Conservation (phyloP, 129 eudicot species). For the Erigeron canadensis region DNA sequence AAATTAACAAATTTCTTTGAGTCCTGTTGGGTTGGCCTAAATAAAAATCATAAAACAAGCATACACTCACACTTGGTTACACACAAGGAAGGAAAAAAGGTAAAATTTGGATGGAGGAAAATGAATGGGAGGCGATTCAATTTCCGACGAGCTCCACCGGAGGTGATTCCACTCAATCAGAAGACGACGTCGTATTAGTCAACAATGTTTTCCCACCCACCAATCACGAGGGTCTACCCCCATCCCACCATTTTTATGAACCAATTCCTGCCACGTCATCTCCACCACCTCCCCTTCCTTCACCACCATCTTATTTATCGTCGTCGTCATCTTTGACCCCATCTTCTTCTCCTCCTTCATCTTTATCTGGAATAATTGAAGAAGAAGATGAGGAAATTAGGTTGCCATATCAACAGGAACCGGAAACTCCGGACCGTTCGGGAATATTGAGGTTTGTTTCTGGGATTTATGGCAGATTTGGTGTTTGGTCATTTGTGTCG, state of each 20-base stretch:
- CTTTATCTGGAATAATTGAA: not conserved
- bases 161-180: not conserved
- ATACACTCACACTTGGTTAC: not conserved
- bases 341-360: not conserved
- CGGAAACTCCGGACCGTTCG: not conserved
- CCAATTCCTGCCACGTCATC: not conserved
- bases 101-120: not conserved
- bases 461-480: constrained; percentile 2
- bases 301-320: not conserved
- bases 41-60: not conserved
- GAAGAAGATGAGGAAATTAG: not conserved
- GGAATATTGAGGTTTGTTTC: not conserved
- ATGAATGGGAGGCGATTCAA: constrained; percentile 16
- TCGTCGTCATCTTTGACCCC: not conserved
- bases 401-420: not conserved
- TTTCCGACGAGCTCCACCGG: not conserved
- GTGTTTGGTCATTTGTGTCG: constrained; percentile 10
- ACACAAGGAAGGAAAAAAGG: too few species aligned
- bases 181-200: not conserved
- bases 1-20: too few species aligned
- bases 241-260: not conserved
- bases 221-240: constrained; percentile 2
- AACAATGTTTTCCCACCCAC: not conserved
- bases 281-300: not conserved
- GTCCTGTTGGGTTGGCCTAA: too few species aligned